Evolutionary conservation across 139 green algal genomes (phyloP), one percentile per base, ranked within the genome.

Genomic region (Zygnema cylindricum): DNA sequence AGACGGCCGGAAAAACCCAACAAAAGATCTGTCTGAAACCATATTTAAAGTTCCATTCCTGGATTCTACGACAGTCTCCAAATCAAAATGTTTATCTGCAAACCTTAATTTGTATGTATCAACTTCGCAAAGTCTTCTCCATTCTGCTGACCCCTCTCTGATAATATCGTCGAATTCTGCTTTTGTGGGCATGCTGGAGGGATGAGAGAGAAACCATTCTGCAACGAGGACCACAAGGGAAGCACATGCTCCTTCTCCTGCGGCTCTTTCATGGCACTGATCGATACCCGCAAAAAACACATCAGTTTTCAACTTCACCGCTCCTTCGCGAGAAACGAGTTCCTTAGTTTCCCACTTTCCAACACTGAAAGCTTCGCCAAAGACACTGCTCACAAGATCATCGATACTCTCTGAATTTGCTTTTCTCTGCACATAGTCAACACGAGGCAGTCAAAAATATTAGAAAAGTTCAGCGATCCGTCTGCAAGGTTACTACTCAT

Each of bases 51-150:
- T 32, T 38, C 40, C 39, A 38, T 85, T 55, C 78, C 41, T 63
- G 35, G 78, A 39, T 0, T 77, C 78, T 41, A 89, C 35, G 25
- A 91, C 81, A 21, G 86, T 91, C 1, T 91, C 86, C 1, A 91
- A 69, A 81, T 91, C 86, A 83, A 91, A 91, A 81, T 91, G 86
- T 32, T 43, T 39, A 49, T 91, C 86, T 35, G 78, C 35, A 75
- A 91, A 91, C 69, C 86, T 63, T 2, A 54, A 21, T 35, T 82
- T 85, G 71, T 83, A 89, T 23, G 69, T 77, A 16, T 89, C 82
- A 33, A 89, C 69, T 30, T 32, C 86, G 2, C 86, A 84, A 1
- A 91, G 71, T 71, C 40, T 38, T 0, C 86, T 71, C 86, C 86
- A 91, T 43, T 91, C 43, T 1, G 79, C 86, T 1, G 79, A 89